phyloP scores from a whole-genome alignment of 345 rosid genomes.

The Dipteronia sinensis region DNA sequence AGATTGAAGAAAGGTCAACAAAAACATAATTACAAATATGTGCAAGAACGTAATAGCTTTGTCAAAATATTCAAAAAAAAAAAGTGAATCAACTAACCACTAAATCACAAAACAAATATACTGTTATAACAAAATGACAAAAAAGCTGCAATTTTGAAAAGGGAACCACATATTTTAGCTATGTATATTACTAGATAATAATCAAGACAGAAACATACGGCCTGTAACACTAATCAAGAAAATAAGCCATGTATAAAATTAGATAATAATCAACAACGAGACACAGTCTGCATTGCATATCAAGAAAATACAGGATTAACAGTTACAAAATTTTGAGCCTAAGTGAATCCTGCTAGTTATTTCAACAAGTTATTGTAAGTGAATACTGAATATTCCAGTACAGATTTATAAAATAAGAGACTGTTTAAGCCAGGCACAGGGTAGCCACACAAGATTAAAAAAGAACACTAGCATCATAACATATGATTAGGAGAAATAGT shows the following conservation, averaged over 20 bases:
- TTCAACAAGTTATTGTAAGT: background rate
- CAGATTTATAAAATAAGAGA: background rate
- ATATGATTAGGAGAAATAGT: too few species aligned
- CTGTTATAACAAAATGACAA: background rate
- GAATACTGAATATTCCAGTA: background rate
- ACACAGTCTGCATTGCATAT: too few species aligned
- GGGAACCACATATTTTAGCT: background rate
- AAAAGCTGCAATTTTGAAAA: background rate
- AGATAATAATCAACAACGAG: too few species aligned
- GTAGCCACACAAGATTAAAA: too few species aligned
- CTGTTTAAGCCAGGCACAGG: too few species aligned
- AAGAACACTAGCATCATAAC: too few species aligned
- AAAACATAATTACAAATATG: background rate
- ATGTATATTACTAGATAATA: background rate
- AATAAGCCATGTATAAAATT: too few species aligned
- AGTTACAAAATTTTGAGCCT: background rate
- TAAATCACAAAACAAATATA: slow-evolving; percentile 4
- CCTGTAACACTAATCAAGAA: background rate
- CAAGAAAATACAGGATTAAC: background rate
- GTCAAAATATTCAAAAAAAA: background rate
- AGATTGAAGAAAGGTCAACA: background rate
- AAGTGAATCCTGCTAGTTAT: background rate
- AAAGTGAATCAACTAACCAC: too few species aligned
- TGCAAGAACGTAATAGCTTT: background rate
- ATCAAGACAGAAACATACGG: background rate